Percentiles rank a stretch among this genome's conserved stretches.
Conservation (phyloP, 2,329 filamentous ascomycete genomes). For the Chrysoporthe puriensis region DNA sequence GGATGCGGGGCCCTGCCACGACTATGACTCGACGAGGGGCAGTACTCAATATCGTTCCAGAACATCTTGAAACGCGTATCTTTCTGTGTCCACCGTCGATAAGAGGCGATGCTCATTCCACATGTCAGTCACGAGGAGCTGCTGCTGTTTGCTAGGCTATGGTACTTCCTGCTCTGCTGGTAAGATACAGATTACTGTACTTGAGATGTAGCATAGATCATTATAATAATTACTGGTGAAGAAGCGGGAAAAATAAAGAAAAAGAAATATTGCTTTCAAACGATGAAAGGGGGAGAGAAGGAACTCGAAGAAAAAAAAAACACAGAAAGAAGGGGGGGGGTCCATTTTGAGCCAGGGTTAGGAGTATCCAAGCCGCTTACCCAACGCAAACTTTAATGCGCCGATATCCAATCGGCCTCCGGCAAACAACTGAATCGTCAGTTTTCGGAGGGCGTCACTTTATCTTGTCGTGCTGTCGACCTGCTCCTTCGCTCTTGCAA, state of each 20-base stretch:
- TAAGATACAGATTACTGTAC: too few relatives aligned
- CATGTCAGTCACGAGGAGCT: background rate
- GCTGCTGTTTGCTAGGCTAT: background rate
- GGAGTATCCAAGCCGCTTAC: conserved; percentile 19
- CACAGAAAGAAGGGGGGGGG: background rate
- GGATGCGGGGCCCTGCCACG: background rate
- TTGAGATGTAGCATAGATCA: background rate
- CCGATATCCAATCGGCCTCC: conserved; percentile 16
- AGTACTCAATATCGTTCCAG: background rate
- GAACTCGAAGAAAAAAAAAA: background rate
- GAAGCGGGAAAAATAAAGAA: background rate
- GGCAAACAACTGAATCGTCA: conserved; percentile 21
- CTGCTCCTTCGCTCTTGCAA: conserved; percentile 8
- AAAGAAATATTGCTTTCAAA: background rate
- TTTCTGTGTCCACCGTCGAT: background rate
- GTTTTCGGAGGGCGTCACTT: conserved; percentile 20
- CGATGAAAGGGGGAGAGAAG: background rate
- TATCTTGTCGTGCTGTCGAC: conserved; percentile 7
- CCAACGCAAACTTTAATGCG: conserved; percentile 22
- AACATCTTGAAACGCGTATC: background rate
- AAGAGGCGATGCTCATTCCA: background rate
- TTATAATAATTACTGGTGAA: background rate
- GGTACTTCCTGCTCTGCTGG: too few relatives aligned
- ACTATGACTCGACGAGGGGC: background rate
- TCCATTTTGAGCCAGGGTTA: conserved; percentile 16